These are phyloP conservation scores for Fomitopsis betulina DNA, from an alignment of 1,284 basidiomycete genomes.

Conservation along the genomic window DNA sequence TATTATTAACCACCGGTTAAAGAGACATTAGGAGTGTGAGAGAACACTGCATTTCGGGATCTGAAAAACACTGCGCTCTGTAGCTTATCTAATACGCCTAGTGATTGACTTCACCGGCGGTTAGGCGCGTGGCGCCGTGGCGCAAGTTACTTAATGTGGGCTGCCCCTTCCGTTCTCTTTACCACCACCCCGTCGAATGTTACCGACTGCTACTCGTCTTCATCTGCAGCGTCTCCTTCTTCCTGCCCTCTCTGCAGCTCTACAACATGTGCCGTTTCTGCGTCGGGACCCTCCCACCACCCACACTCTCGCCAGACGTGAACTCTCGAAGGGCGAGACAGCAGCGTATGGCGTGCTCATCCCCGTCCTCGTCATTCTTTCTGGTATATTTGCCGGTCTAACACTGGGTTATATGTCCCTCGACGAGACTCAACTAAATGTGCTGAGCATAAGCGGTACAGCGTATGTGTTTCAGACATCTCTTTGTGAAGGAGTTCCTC, in stretches of 20 bases:
- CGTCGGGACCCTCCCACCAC: constrained; percentile 17
- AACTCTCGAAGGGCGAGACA: constrained; percentile 28
- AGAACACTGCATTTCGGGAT: background rate
- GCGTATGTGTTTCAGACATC: constrained; percentile 42
- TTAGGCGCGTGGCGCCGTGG: background rate
- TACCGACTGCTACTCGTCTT: constrained; percentile 6
- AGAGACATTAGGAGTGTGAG: background rate
- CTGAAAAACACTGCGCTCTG: background rate
- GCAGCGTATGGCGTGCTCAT: constrained; percentile 52
- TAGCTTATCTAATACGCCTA: background rate
- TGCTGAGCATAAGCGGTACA: constrained; percentile 81
- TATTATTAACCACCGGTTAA: background rate
- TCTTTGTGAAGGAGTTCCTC: background rate
- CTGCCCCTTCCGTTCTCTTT: constrained; percentile 1
- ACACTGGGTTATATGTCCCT: constrained; percentile 91
- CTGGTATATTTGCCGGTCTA: constrained; percentile 69
- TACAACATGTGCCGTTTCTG: constrained; percentile 41
- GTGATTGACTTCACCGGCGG: constrained; percentile 6
- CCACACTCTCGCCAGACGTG: constrained; percentile 24
- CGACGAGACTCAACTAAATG: constrained; percentile 89
- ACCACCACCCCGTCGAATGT: constrained; percentile 6
- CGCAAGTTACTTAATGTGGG: constrained; percentile 5
- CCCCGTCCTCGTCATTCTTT: constrained; percentile 55
- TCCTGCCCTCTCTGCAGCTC: constrained; percentile 36
- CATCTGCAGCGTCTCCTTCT: constrained; percentile 35